Evolutionary conservation across 305 asterid species (phyloP).

Genomic region (Rubia balearica): DNA sequence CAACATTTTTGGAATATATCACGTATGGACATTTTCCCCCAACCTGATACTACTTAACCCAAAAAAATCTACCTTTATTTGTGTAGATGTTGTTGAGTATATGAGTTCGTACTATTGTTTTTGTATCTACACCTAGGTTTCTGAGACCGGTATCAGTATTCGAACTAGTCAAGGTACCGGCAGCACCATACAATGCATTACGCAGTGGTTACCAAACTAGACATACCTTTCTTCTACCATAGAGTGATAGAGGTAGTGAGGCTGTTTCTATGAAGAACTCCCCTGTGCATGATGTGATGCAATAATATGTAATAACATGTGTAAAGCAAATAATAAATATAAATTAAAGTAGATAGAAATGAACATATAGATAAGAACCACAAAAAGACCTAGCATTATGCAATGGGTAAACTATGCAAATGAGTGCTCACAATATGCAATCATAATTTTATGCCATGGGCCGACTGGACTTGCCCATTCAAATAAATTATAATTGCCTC

Average conservation of each 20-base stretch:
- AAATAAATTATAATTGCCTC: not conserved
- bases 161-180: not conserved
- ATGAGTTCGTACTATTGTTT: not conserved
- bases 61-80: not conserved
- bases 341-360: not conserved
- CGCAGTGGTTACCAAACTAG: not conserved
- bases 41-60: not conserved
- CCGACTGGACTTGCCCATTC: not conserved
- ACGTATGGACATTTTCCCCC: conserved; percentile 39
- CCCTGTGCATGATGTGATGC: not conserved
- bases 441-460: not conserved
- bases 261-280: not conserved
- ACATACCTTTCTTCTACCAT: not conserved
- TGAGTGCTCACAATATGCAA: not conserved
- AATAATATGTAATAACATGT: too few species aligned
- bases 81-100: not conserved
- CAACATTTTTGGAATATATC: conserved; percentile 86
- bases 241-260: not conserved
- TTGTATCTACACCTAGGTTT: not conserved
- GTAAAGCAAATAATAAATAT: too few species aligned
- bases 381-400: not conserved
- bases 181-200: not conserved
- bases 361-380: not conserved
- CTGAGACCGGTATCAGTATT: not conserved
- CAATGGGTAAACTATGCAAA: not conserved